Evolutionary conservation across 495 filamentous ascomycete species (phyloP).

Genomic region (Penicillium salamii): DNA sequence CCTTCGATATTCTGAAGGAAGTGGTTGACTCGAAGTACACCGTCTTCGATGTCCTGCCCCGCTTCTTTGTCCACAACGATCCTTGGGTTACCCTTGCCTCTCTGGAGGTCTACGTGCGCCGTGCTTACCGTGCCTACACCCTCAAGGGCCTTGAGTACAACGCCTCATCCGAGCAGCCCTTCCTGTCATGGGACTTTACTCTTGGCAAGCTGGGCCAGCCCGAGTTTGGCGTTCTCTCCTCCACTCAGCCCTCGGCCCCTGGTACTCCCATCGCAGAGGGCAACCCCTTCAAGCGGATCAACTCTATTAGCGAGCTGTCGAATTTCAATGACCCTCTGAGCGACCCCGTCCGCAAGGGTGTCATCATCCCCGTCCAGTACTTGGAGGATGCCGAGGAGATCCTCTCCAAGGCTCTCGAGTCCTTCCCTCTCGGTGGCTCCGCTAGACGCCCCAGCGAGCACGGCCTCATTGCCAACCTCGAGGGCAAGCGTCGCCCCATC

Average conservation of each 20-base stretch:
- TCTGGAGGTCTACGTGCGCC: conserved; percentile 92
- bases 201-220: conserved; percentile 87
- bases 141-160: conserved; percentile 87
- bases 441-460: conserved; percentile 34
- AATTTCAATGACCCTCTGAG: conserved; percentile 65
- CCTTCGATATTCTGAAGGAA: conserved; percentile 84
- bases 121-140: conserved; percentile 93
- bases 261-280: conserved; percentile 69
- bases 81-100: conserved; percentile 93
- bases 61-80: conserved; percentile 91
- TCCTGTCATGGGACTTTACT: conserved; percentile 91
- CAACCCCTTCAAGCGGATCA: conserved; percentile 72
- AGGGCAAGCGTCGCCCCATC: conserved; percentile 63
- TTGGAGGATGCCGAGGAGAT: conserved; percentile 90
- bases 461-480: conserved; percentile 69
- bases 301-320: conserved; percentile 95
- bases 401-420: conserved; percentile 76
- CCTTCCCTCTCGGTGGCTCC: conserved; percentile 58
- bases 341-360: conserved; percentile 87
- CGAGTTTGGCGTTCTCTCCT: conserved; percentile 78
- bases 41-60: conserved; percentile 91
- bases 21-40: conserved; percentile 98
- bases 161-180: conserved; percentile 71
- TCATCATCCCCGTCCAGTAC: conserved; percentile 88
- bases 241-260: conserved; percentile 76